Base-by-base conservation (phyloP, 2,329 filamentous ascomycete species). In the Lizonia empirigonia region DNA sequence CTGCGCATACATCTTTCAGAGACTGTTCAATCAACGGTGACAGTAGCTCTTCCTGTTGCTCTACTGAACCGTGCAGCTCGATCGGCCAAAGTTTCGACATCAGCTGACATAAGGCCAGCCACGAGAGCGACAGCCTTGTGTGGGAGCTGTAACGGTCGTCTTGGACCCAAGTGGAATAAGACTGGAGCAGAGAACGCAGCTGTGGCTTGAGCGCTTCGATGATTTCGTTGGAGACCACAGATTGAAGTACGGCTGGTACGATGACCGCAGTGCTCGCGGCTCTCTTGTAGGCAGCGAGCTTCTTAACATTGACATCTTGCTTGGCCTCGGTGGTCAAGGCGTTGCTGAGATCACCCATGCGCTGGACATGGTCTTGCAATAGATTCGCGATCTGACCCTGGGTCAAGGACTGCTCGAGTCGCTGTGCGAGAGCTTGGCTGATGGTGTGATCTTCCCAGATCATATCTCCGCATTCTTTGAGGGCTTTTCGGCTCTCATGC, bases 321-420 rank as follows among this genome's bases (percentile, higher is more conserved):
- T 57, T 45, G 2, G 50, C 27, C 16, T 56, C 46, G 13, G 41
- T 51, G 10, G 45, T 30, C 10, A 65, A 44, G 5, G 53, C 62
- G 26, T 35, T 29, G n/a, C 46, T 40, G 9, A 64, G 49, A 3
- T 55, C 46, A 10, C 57, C 34, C 32, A 72, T 41, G 12, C 64
- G 64, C 19, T 50, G 49, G 7, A 39, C 45, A 45, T 74, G 70
- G 23, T 68, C 59, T 42, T 66, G 51, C 10, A 74, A 57, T 6
- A 73, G 38, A 12, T 45, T 57, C n/a, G 60, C 57, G 12, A 72
- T 66, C 44, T 74, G 71, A 15, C 61, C 46, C 13, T 62, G 58
- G 3, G 70, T 73, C 22, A 74, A 51, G 12, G 63, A 70, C n/a
- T 61, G 53, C 40, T 74, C 70, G 18, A 73, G 57, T 3, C 61